Evolutionary conservation across 2,329 filamentous ascomycete genomes (phyloP).

Genomic region (Ilyonectria mors-panacis): DNA sequence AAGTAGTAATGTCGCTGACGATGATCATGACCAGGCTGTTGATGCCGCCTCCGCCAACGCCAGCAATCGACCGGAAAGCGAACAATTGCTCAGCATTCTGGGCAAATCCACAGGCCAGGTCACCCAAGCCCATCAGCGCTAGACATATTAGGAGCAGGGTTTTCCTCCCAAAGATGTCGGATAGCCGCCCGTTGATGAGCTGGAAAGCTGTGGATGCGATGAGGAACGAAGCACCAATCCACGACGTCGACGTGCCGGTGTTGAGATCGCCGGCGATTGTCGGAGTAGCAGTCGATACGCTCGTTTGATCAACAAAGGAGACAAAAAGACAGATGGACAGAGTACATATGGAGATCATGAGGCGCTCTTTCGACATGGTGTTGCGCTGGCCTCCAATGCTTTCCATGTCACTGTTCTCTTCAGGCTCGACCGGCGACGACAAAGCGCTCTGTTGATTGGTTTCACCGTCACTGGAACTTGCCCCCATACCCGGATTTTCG

Average conservation of each 20-base stretch:
- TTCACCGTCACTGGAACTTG: background rate
- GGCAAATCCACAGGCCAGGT: slow-evolving; percentile 53
- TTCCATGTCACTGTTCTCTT: slow-evolving; percentile 41
- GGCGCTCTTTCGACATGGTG: slow-evolving; percentile 52
- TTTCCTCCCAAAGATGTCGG: slow-evolving; percentile 56
- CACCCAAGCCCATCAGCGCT: slow-evolving; percentile 47
- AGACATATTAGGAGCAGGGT: slow-evolving; percentile 50
- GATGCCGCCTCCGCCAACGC: slow-evolving; percentile 55
- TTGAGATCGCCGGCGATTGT: slow-evolving; percentile 54
- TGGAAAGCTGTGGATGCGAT: slow-evolving; percentile 56
- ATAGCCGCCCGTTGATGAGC: slow-evolving; percentile 54
- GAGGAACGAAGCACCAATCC: slow-evolving; percentile 56
- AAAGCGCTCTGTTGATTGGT: background rate
- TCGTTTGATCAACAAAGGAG: slow-evolving; percentile 40
- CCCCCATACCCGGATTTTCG: background rate
- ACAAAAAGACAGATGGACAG: slow-evolving; percentile 52
- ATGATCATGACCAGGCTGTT: slow-evolving; percentile 56
- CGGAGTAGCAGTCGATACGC: slow-evolving; percentile 52
- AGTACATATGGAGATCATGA: slow-evolving; percentile 49
- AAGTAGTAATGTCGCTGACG: slow-evolving; percentile 54
- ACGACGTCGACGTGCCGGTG: slow-evolving; percentile 51
- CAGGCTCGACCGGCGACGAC: slow-evolving; percentile 1
- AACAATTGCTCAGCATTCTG: slow-evolving; percentile 49
- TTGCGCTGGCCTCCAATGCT: slow-evolving; percentile 51
- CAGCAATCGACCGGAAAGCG: slow-evolving; percentile 53